Conservation (phyloP, 2,329 filamentous ascomycete species). For the Sporothrix euskadiensis region DNA sequence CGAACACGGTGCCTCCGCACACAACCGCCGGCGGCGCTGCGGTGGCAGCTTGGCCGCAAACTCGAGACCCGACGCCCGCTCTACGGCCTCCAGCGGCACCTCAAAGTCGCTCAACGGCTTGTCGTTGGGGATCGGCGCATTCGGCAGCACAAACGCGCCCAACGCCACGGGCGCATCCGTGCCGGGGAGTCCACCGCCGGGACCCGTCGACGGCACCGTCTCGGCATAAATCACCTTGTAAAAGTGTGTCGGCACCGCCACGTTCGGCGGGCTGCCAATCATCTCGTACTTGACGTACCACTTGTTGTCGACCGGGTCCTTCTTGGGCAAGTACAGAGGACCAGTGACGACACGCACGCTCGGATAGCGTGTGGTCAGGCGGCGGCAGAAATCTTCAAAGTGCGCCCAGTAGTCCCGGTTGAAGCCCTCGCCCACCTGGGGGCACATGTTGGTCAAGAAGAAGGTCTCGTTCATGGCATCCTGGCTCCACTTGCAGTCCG, state of each 20-base stretch:
- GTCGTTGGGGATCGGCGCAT: conserved; percentile 81
- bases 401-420: conserved; percentile 99
- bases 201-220: conserved; percentile 62
- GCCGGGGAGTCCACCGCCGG: conserved; percentile 55
- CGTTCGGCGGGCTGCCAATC: conserved; percentile 87
- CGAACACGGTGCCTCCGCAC: conserved; percentile 81
- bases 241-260: conserved; percentile 97
- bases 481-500: conserved; percentile 95
- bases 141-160: conserved; percentile 92
- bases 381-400: conserved; percentile 93
- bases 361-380: conserved; percentile 77
- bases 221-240: conserved; percentile 99
- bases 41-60: conserved; percentile 79
- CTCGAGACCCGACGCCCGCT: conserved; percentile 87
- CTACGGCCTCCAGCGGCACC: conserved; percentile 88
- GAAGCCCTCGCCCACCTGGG: conserved; percentile 96
- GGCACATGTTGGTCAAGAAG: conserved; percentile 92
- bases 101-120: conserved; percentile 91
- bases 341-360: conserved; percentile 90
- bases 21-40: conserved; percentile 74
- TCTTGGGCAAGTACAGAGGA: conserved; percentile 85
- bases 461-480: conserved; percentile 94
- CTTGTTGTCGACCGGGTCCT: conserved; percentile 80
- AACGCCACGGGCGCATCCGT: conserved; percentile 77
- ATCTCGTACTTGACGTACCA: conserved; percentile 96